These are phyloP conservation scores for Sodiomyces alkalinus DNA, from an alignment of 2,329 filamentous ascomycete species.

Conservation along the genomic window DNA sequence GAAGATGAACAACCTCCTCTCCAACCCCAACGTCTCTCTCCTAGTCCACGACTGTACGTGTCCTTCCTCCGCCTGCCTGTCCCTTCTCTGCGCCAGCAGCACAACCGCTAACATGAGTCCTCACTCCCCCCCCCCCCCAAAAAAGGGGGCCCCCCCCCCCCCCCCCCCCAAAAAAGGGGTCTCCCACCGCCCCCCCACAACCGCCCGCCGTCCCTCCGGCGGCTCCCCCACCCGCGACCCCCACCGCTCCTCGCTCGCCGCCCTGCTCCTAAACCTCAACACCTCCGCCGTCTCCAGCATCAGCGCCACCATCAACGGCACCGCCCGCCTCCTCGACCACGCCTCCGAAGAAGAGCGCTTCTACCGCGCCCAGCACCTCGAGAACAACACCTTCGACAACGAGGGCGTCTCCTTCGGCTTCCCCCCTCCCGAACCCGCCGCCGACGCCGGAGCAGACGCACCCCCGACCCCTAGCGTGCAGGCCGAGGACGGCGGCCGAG, in stretches of 20 bases:
- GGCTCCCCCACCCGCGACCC: slow-evolving; percentile 46
- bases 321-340: slow-evolving; percentile 54
- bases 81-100: too few species aligned
- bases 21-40: slow-evolving; percentile 77
- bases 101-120: too few species aligned
- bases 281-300: slow-evolving; percentile 77
- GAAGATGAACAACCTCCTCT: slow-evolving; percentile 67
- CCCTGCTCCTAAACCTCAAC: slow-evolving; percentile 80
- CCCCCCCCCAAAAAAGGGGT: too few species aligned
- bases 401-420: slow-evolving; percentile 10
- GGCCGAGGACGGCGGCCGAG: slow-evolving; percentile 36
- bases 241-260: slow-evolving; percentile 60
- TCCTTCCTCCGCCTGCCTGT: too few species aligned
- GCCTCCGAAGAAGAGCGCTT: slow-evolving; percentile 73
- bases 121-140: too few species aligned
- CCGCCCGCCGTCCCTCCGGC: slow-evolving; percentile 39
- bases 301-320: slow-evolving; percentile 86
- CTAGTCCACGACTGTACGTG: slow-evolving; percentile 81
- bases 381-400: slow-evolving; percentile 77
- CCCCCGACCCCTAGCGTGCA: slow-evolving; percentile 21
- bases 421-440: too few species aligned
- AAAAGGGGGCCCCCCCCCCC: too few species aligned
- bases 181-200: slow-evolving; percentile 74
- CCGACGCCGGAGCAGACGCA: slow-evolving; percentile 15
- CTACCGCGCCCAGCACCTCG: slow-evolving; percentile 70